phyloP scores from a whole-genome alignment of 352 stramenopile species.

The Phytophthora gonapodyides region DNA sequence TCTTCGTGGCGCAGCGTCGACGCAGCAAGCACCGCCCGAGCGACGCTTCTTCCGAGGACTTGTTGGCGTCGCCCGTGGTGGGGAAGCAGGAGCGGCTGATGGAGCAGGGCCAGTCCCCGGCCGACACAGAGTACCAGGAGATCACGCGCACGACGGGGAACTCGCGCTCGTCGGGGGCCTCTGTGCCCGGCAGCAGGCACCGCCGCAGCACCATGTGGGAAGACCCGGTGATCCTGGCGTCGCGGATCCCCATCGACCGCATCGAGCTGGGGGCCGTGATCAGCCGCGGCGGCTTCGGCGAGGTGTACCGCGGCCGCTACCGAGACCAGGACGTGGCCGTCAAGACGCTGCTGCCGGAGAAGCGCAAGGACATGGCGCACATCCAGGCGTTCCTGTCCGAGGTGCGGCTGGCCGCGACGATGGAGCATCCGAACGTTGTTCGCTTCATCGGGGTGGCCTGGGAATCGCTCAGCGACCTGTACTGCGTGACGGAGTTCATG shows the following conservation, averaged over 20 bases:
- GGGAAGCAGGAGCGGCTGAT: constrained; percentile 14
- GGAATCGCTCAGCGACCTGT: constrained; percentile 52
- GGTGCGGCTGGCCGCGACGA: constrained; percentile 42
- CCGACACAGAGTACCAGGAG: constrained; percentile 29
- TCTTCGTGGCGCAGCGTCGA: constrained; percentile 31
- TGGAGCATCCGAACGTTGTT: constrained; percentile 56
- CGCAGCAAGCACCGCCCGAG: constrained; percentile 17
- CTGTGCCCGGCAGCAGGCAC: constrained; percentile 11
- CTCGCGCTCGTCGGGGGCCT: constrained; percentile 21
- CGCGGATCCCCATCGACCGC: constrained; percentile 43
- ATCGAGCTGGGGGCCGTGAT: constrained; percentile 39
- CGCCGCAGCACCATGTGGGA: constrained; percentile 31
- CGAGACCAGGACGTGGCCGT: constrained; percentile 41
- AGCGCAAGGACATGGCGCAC: constrained; percentile 39
- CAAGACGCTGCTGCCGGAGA: constrained; percentile 48
- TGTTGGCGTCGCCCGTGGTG: constrained; percentile 21
- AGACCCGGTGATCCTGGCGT: constrained; percentile 43
- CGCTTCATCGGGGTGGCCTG: constrained; percentile 53
- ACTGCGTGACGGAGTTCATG: constrained; percentile 57
- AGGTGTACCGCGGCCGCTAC: constrained; percentile 46
- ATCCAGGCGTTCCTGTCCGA: constrained; percentile 49
- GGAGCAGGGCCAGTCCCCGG: constrained; percentile 12
- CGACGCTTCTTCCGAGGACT: constrained; percentile 11
- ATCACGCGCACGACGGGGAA: constrained; percentile 18
- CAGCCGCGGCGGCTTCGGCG: constrained; percentile 38